phyloP scores from a whole-genome alignment of 2,329 filamentous ascomycete genomes.

The Blastomyces silverae region DNA sequence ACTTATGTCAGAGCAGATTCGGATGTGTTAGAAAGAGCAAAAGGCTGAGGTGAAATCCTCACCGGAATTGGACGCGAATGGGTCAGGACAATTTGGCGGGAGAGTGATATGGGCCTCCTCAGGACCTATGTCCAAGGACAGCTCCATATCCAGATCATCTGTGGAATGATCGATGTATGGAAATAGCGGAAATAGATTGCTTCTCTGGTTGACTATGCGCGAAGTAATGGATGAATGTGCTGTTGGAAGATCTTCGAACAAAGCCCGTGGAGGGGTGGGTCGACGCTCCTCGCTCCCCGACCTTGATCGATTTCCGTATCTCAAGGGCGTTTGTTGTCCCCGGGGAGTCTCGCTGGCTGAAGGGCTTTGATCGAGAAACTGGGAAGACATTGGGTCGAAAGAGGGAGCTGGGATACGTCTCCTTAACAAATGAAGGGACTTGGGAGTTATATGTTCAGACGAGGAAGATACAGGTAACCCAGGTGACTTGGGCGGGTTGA shows the following conservation, averaged over 20 bases:
- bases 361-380: not conserved
- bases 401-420: not conserved
- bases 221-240: constrained; percentile 24
- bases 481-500: constrained; percentile 17
- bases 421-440: not conserved
- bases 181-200: not conserved
- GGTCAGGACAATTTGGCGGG: not conserved
- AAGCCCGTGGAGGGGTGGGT: constrained; percentile 19
- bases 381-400: constrained; percentile 2
- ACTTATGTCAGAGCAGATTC: constrained; percentile 4
- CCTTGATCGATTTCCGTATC: not conserved
- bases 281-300: constrained; percentile 12
- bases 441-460: not conserved
- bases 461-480: constrained; percentile 2
- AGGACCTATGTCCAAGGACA: not conserved
- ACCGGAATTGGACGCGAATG: constrained; percentile 1
- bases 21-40: not conserved
- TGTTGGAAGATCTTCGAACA: constrained; percentile 23
- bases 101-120: not conserved
- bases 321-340: constrained; percentile 1
- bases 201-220: constrained; percentile 13
- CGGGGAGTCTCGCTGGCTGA: not conserved
- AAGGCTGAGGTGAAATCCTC: not conserved
- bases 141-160: not conserved
- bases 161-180: constrained; percentile 6